Conservation (phyloP, 768 basidiomycete species). For the Russula emetica region DNA sequence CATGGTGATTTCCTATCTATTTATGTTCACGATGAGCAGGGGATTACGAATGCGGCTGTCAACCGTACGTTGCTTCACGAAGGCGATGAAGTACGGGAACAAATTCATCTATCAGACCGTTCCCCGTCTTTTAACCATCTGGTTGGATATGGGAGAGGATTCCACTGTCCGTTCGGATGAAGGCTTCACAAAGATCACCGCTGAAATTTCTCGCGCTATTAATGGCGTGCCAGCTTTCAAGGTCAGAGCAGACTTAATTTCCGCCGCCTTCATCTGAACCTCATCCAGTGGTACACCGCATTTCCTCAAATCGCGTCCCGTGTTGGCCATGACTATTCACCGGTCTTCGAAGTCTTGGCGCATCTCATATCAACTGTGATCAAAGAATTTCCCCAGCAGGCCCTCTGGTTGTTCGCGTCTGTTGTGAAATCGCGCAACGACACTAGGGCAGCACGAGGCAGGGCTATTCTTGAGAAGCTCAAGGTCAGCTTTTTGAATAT, state of each 20-base stretch:
- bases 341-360: slow-evolving; percentile 57
- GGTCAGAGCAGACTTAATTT: slow-evolving; percentile 39
- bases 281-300: slow-evolving; percentile 82
- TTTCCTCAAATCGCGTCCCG: slow-evolving; percentile 97
- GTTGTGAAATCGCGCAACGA: slow-evolving; percentile 79
- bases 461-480: slow-evolving; percentile 50
- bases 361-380: slow-evolving; percentile 70
- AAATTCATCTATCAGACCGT: slow-evolving; percentile 97
- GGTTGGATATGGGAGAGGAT: slow-evolving; percentile 86
- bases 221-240: slow-evolving; percentile 72
- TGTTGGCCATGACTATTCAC: slow-evolving; percentile 66
- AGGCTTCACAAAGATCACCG: slow-evolving; percentile 54
- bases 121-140: slow-evolving; percentile 88
- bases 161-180: slow-evolving; percentile 33
- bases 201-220: slow-evolving; percentile 50
- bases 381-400: slow-evolving; percentile 82
- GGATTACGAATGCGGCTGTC: slow-evolving; percentile 59
- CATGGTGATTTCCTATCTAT: background rate
- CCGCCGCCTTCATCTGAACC: slow-evolving; percentile 8
- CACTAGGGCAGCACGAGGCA: slow-evolving; percentile 57
- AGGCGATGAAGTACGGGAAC: slow-evolving; percentile 74
- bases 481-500: slow-evolving; percentile 40
- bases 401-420: slow-evolving; percentile 87
- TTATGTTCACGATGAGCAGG: slow-evolving; percentile 36
- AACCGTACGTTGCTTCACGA: slow-evolving; percentile 62